Evolutionary conservation across 169 alveolate species (phyloP).

Genomic region (Plasmodium vinckei): DNA sequence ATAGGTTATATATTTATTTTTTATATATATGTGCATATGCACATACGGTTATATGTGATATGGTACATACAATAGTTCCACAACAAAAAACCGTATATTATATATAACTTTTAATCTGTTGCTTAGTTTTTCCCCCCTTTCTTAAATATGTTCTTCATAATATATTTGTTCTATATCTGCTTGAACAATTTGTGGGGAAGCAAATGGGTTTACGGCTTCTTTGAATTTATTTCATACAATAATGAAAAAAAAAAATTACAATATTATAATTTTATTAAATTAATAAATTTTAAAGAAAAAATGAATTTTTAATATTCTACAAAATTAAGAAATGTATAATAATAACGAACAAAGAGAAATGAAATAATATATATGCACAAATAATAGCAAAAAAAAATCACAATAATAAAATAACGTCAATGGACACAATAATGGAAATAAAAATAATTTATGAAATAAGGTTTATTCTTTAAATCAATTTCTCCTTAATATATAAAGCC

Average conservation of each 20-base stretch:
- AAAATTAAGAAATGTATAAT: no score
- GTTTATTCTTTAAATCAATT: no score
- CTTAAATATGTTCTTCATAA: background rate
- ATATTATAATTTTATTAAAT: background rate
- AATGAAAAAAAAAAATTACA: background rate
- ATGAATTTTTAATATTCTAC: no score
- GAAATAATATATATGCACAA: no score
- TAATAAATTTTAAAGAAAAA: no score
- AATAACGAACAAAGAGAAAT: no score
- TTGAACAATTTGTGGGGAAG: background rate
- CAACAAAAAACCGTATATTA: background rate
- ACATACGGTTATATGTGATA: background rate
- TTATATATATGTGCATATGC: background rate
- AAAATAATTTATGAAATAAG: no score
- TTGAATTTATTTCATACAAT: background rate
- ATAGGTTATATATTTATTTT: no score
- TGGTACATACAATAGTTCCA: background rate
- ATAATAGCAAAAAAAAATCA: no score
- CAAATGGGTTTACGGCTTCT: background rate
- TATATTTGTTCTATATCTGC: slow-evolving; percentile 2
- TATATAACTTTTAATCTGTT: background rate
- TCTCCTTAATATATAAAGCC: no score
- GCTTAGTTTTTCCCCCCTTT: background rate
- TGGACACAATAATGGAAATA: no score
- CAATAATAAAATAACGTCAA: no score